Evolutionary conservation across 345 rosid species (phyloP).

Genomic region (Brassica carinata): DNA sequence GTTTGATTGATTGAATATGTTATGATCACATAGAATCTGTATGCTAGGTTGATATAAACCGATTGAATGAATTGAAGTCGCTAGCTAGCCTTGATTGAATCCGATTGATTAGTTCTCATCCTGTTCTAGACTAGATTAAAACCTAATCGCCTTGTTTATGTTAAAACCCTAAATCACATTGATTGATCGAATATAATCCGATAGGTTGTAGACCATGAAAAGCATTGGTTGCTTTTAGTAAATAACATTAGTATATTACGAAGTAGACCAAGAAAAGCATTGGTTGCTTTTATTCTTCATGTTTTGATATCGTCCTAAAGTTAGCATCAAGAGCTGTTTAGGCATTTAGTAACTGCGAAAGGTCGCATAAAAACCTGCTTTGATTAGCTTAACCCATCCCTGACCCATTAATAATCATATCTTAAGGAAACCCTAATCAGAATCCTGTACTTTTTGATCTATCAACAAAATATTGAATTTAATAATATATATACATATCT

Average conservation of each 20-base stretch:
- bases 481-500: not conserved
- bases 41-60: too few relatives aligned
- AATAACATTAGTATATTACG: conserved; percentile 18
- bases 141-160: too few relatives aligned
- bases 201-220: too few relatives aligned
- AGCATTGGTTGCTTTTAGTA: not conserved
- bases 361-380: conserved; percentile 27
- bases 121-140: too few relatives aligned
- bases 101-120: too few relatives aligned
- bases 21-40: too few relatives aligned
- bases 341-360: conserved; percentile 29
- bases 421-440: conserved; percentile 29
- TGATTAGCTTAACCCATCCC: conserved; percentile 15
- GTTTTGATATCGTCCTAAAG: conserved; percentile 25
- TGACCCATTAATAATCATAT: conserved; percentile 18
- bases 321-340: conserved; percentile 33
- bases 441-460: conserved; percentile 32
- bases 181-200: too few relatives aligned
- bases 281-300: conserved; percentile 15
- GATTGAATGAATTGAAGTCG: too few relatives aligned
- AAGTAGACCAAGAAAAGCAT: conserved; percentile 16
- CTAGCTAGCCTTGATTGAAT: too few relatives aligned
- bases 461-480: not conserved
- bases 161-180: too few relatives aligned
- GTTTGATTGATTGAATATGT: too few relatives aligned